Percentiles rank a stretch among this genome's conserved stretches.
Conservation (phyloP, 2,329 filamentous ascomycete genomes). For the Fusarium sp. region DNA sequence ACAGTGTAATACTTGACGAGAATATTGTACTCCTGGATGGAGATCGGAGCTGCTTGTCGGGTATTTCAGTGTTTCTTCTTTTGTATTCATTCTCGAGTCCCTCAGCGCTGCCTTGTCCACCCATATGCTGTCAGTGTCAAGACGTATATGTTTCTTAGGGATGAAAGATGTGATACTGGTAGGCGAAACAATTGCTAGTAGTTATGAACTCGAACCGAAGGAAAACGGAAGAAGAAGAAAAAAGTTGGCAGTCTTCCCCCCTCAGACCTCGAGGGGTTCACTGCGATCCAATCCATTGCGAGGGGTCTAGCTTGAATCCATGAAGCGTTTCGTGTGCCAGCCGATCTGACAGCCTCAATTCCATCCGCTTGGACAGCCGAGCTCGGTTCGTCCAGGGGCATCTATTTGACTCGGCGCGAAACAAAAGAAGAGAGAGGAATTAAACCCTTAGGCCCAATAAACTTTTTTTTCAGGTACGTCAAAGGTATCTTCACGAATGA, state of each 20-base stretch:
- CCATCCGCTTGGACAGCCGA: conserved; percentile 12
- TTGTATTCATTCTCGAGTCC: conserved; percentile 18
- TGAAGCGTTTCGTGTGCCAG: conserved; percentile 37
- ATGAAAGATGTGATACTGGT: conserved; percentile 32
- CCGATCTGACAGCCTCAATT: conserved; percentile 37
- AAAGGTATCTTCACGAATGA: too few species aligned
- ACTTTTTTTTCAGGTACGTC: not conserved
- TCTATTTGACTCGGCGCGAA: not conserved
- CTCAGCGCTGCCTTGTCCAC: conserved; percentile 6
- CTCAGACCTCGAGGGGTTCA: conserved; percentile 22
- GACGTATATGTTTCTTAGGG: conserved; percentile 19
- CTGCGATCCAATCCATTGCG: conserved; percentile 31
- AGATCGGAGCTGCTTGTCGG: conserved; percentile 2
- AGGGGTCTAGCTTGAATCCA: conserved; percentile 23
- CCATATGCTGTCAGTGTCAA: conserved; percentile 2
- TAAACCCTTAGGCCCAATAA: not conserved
- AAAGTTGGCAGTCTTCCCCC: conserved; percentile 6
- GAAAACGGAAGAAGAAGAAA: not conserved
- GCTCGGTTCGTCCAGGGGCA: conserved; percentile 13
- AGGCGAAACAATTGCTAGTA: conserved; percentile 8
- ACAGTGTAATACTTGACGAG: not conserved
- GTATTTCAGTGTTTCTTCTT: conserved; percentile 25
- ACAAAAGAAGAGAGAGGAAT: not conserved
- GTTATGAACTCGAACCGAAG: conserved; percentile 1
- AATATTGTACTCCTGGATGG: not conserved